phyloP scores from a whole-genome alignment of 306 rosid species.

The Prunus davidiana region DNA sequence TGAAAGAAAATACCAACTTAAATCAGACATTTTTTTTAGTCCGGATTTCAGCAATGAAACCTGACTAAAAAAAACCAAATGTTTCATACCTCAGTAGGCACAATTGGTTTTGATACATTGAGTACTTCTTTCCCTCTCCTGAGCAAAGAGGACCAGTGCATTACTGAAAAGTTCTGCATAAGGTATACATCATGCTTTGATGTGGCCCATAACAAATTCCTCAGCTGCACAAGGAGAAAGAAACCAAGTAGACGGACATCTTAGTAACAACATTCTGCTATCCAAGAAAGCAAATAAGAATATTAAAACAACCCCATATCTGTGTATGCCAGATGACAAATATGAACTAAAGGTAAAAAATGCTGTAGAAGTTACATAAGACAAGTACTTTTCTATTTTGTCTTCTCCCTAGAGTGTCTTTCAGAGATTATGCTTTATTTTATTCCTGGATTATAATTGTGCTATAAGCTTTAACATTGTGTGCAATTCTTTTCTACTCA shows the following conservation, averaged over 20 bases:
- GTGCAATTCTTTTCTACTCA: background rate
- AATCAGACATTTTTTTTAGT: background rate
- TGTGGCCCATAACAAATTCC: conserved; percentile 90
- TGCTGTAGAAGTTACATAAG: too few relatives aligned
- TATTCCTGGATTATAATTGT: background rate
- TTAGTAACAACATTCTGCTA: conserved; percentile 23
- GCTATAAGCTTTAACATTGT: too few relatives aligned
- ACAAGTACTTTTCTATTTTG: background rate
- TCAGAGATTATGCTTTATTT: background rate
- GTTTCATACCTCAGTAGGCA: conserved; percentile 58
- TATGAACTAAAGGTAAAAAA: too few relatives aligned
- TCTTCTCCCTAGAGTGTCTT: background rate
- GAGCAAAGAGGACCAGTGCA: conserved; percentile 84
- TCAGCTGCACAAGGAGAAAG: conserved; percentile 54
- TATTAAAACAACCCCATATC: background rate
- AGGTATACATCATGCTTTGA: conserved; percentile 95
- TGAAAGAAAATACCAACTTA: conserved; percentile 24
- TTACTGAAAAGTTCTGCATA: conserved; percentile 85
- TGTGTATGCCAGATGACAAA: background rate
- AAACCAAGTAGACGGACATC: conserved; percentile 15
- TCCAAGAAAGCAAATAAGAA: background rate
- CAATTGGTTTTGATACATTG: conserved; percentile 68
- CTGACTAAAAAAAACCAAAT: conserved; percentile 12
- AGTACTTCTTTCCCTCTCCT: conserved; percentile 75
- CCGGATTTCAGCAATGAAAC: background rate